Percentiles rank a stretch among this genome's conserved stretches.
These are phyloP conservation scores for Lipomyces japonicus DNA, from an alignment of 805 yeast species.

Conservation along the genomic window DNA sequence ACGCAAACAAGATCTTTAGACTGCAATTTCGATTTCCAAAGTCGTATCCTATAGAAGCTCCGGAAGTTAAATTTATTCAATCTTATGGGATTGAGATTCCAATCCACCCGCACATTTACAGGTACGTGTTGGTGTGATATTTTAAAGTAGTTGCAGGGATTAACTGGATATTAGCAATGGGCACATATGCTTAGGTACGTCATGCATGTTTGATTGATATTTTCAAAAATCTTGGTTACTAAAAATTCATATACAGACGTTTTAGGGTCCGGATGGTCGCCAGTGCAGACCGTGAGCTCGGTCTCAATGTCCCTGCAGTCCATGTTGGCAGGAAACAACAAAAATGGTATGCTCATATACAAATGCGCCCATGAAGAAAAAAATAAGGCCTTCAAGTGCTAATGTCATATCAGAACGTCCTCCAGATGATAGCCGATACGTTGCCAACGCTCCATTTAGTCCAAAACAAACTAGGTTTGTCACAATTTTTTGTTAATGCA, in stretches of 20 bases:
- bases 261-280: constrained; percentile 64
- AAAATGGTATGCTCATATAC: constrained; percentile 30
- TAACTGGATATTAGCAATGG: too few relatives aligned
- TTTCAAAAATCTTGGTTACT: not conserved
- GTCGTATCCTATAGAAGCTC: constrained; percentile 57
- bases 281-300: constrained; percentile 47
- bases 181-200: constrained; percentile 58
- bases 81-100: constrained; percentile 45
- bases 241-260: constrained; percentile 38
- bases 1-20: constrained; percentile 41
- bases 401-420: constrained; percentile 45
- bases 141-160: too few relatives aligned
- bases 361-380: not conserved
- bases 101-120: constrained; percentile 68
- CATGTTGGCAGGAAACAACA: constrained; percentile 52
- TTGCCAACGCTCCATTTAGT: constrained; percentile 51
- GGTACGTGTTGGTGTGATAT: constrained; percentile 33
- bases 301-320: constrained; percentile 56
- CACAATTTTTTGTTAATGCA: not conserved
- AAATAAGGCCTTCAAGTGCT: not conserved
- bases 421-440: constrained; percentile 52
- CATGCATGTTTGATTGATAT: not conserved
- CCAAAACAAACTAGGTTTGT: constrained; percentile 44
- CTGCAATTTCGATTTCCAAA: constrained; percentile 45
- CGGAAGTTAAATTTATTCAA: constrained; percentile 52